Percentiles rank a stretch among this genome's conserved stretches.
These are phyloP conservation scores for Leccinum variabile DNA, from an alignment of 1,284 basidiomycete genomes.

Conservation along the genomic window DNA sequence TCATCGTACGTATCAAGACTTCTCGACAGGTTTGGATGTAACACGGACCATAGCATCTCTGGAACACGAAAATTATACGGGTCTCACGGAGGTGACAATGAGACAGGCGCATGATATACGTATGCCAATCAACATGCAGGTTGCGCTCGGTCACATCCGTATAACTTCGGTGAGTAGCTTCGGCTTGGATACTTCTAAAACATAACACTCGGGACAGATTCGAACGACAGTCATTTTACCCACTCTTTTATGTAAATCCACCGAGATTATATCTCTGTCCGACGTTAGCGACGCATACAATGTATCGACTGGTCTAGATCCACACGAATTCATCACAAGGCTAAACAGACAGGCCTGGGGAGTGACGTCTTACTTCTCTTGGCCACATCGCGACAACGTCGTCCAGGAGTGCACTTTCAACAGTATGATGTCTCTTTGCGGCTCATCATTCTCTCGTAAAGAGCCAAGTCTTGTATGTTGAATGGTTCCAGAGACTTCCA, in stretches of 20 bases:
- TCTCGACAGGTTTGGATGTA: slow-evolving; percentile 6
- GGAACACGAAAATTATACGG: slow-evolving; percentile 55
- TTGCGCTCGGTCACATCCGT: slow-evolving; percentile 64
- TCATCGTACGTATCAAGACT: slow-evolving; percentile 46
- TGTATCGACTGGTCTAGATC: slow-evolving; percentile 69
- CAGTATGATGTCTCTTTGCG: not conserved
- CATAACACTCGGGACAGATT: slow-evolving; percentile 42
- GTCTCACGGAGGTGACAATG: slow-evolving; percentile 63
- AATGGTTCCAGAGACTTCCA: slow-evolving; percentile 75
- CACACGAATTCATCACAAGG: slow-evolving; percentile 81
- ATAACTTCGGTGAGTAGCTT: slow-evolving; percentile 57
- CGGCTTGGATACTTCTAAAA: not conserved
- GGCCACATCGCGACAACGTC: slow-evolving; percentile 65
- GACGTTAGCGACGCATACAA: slow-evolving; percentile 87
- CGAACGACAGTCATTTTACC: slow-evolving; percentile 65
- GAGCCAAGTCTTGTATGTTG: slow-evolving; percentile 56
- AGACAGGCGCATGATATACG: slow-evolving; percentile 57
- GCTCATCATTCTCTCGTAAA: slow-evolving; percentile 31
- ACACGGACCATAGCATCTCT: slow-evolving; percentile 45
- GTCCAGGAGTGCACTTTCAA: slow-evolving; percentile 56
- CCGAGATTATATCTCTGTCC: slow-evolving; percentile 73
- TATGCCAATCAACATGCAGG: slow-evolving; percentile 60
- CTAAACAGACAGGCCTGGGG: slow-evolving; percentile 57
- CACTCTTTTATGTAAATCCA: slow-evolving; percentile 65
- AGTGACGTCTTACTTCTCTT: slow-evolving; percentile 69